Evolutionary conservation across 2,329 filamentous ascomycete species (phyloP).

Genomic region (Trichoderma atrobrunneum): DNA sequence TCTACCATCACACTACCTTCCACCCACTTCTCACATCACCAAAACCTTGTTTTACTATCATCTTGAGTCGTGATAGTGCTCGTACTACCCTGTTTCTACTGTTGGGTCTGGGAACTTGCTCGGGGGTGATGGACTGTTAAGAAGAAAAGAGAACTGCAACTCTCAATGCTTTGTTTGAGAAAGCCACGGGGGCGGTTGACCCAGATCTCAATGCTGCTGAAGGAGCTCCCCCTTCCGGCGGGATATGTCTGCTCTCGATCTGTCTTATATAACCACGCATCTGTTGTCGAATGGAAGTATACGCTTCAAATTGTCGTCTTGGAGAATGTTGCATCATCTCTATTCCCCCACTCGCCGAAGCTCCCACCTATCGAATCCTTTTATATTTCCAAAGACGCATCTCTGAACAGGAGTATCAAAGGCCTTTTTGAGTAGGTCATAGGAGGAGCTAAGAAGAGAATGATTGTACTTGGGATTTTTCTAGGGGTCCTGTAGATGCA

Average conservation of each 20-base stretch:
- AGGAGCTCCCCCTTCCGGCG: slow-evolving; percentile 45
- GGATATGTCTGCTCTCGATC: slow-evolving; percentile 44
- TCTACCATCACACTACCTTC: too few species aligned
- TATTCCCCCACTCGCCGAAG: slow-evolving; percentile 45
- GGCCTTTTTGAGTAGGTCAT: slow-evolving; percentile 65
- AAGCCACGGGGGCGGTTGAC: slow-evolving; percentile 42
- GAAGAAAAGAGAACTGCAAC: not conserved
- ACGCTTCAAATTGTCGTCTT: slow-evolving; percentile 34
- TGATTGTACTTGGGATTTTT: slow-evolving; percentile 69
- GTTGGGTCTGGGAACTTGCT: slow-evolving; percentile 10
- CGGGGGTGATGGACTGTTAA: not conserved
- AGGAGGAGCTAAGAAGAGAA: slow-evolving; percentile 76
- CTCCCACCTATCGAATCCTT: slow-evolving; percentile 44
- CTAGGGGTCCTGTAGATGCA: not conserved
- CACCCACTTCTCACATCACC: too few species aligned
- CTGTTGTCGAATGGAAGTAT: slow-evolving; percentile 29
- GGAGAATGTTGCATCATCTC: slow-evolving; percentile 32
- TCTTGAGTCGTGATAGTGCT: not conserved
- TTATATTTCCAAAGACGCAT: slow-evolving; percentile 29
- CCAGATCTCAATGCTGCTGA: slow-evolving; percentile 46
- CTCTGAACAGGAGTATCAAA: slow-evolving; percentile 52
- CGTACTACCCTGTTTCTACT: not conserved
- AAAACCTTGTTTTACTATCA: not conserved
- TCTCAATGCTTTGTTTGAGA: slow-evolving; percentile 20
- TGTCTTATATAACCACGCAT: slow-evolving; percentile 41